These are phyloP conservation scores for Bifiguratus adelaidae DNA, from an alignment of 192 early-diverging fungal species.

Conservation along the genomic window DNA sequence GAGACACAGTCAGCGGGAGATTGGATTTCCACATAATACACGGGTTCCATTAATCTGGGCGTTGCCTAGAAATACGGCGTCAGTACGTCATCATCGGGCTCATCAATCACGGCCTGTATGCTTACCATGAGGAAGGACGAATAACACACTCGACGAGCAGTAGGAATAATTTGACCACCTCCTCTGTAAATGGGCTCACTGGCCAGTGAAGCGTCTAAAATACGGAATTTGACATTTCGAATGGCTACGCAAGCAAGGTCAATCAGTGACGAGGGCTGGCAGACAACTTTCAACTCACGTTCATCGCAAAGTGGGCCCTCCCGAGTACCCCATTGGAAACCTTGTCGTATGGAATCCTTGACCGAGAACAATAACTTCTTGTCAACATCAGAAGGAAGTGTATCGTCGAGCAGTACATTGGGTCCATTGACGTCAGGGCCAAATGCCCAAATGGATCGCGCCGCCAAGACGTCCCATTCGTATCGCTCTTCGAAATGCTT, in stretches of 20 bases:
- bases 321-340: conserved; percentile 96
- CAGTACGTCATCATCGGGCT: background rate
- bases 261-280: background rate
- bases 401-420: conserved; percentile 92
- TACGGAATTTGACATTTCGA: conserved; percentile 90
- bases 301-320: conserved; percentile 97
- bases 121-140: conserved; percentile 84
- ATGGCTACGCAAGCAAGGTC: conserved; percentile 45
- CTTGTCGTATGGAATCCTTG: conserved; percentile 82
- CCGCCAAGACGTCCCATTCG: conserved; percentile 88
- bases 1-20: conserved; percentile 93
- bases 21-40: conserved; percentile 94
- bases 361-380: conserved; percentile 68
- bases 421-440: conserved; percentile 88
- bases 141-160: conserved; percentile 92
- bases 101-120: background rate
- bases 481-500: conserved; percentile 79
- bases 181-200: conserved; percentile 84
- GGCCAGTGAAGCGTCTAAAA: conserved; percentile 78
- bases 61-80: conserved; percentile 46
- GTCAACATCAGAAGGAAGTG: conserved; percentile 87
- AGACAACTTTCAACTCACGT: conserved; percentile 38
- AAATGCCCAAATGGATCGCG: conserved; percentile 97
- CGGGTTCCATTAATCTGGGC: conserved; percentile 95
- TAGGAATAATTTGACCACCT: conserved; percentile 95